phyloP scores from a whole-genome alignment of 2,329 filamentous ascomycete species.

The Didymella exigua region DNA sequence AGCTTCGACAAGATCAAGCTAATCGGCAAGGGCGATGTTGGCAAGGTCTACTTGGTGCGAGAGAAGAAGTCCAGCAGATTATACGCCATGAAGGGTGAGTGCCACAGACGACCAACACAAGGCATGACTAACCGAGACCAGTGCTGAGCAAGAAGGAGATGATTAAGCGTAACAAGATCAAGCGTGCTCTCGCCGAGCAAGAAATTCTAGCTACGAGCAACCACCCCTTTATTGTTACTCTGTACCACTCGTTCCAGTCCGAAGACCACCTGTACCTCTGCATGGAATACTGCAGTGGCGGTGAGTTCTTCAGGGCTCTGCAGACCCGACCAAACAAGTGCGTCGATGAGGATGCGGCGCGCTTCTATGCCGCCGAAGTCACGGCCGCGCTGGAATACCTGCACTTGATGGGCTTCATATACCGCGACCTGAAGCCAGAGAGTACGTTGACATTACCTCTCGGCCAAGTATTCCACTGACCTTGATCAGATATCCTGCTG shows the following conservation, averaged over 20 bases:
- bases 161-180: conserved; percentile 99
- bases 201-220: conserved; percentile 98
- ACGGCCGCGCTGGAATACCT: conserved; percentile 95
- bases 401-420: conserved; percentile 99
- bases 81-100: conserved; percentile 97
- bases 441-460: conserved; percentile 62
- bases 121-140: conserved; percentile 51
- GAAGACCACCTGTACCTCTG: conserved; percentile 99
- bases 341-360: conserved; percentile 93
- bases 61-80: conserved; percentile 96
- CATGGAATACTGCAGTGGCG: conserved; percentile 99
- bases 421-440: conserved; percentile 96
- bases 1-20: conserved; percentile 99
- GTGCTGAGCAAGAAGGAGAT: conserved; percentile 99
- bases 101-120: not conserved
- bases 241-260: conserved; percentile 99
- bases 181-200: conserved; percentile 94
- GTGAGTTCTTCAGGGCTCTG: conserved; percentile 95
- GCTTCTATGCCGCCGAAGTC: conserved; percentile 97
- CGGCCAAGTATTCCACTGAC: conserved; percentile 44
- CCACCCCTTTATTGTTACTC: conserved; percentile 96
- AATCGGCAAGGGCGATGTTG: conserved; percentile 97
- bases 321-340: conserved; percentile 97
- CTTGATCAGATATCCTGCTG: conserved; percentile 80
- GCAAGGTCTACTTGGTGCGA: conserved; percentile 95